Evolutionary conservation across 352 stramenopile genomes (phyloP).

Genomic region (Thraustotheca clavata): DNA sequence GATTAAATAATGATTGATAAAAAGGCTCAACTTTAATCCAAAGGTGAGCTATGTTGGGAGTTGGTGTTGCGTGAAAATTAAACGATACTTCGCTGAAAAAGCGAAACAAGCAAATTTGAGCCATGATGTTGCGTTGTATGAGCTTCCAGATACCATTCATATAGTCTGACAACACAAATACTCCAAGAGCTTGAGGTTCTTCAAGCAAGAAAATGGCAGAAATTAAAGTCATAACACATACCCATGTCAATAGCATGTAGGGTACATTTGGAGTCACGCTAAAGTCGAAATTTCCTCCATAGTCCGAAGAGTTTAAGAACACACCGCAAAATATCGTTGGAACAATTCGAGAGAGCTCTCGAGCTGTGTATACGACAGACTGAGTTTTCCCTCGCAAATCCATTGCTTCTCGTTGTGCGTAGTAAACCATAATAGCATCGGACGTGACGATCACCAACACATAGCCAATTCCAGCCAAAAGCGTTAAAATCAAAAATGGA

Average conservation of each 20-base stretch:
- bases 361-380: constrained; percentile 40
- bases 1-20: too few species aligned
- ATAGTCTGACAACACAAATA: constrained; percentile 30
- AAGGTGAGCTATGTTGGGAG: constrained; percentile 40
- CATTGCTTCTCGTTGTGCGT: constrained; percentile 20
- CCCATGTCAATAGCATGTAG: background rate
- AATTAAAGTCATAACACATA: background rate
- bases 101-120: constrained; percentile 50
- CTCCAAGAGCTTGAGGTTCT: background rate
- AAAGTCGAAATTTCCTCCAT: background rate
- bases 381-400: constrained; percentile 41
- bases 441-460: background rate
- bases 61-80: constrained; percentile 43
- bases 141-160: constrained; percentile 42
- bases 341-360: constrained; percentile 36
- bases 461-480: background rate
- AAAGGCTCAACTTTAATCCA: constrained; percentile 55
- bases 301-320: constrained; percentile 34
- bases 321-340: constrained; percentile 37
- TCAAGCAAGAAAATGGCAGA: background rate
- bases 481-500: background rate
- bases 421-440: background rate
- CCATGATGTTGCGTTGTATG: constrained; percentile 48
- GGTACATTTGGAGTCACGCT: background rate
- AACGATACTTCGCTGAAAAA: constrained; percentile 51